Base-by-base conservation (phyloP, 2,329 filamentous ascomycete species). In the Cladosporium sp. region DNA sequence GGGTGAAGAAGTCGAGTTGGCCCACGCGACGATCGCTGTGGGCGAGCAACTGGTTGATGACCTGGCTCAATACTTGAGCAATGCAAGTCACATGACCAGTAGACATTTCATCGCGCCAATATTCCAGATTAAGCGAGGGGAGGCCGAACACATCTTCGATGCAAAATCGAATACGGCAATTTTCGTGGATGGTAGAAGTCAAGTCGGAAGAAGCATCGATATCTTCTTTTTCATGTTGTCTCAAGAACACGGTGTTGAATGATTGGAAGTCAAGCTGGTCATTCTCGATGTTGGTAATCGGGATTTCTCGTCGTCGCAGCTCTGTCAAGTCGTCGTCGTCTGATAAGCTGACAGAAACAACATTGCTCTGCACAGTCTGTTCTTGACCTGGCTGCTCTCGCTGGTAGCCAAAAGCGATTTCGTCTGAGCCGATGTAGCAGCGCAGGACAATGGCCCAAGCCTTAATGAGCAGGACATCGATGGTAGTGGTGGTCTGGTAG, bases 1-100 rank as follows among this genome's bases (percentile, higher is more conserved):
- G 47, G 3, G 47, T 50, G 41, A 50, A 50, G 13, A 29, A 50
- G 34, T 50, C 47, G 20, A 50, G 53, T 12, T 43, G 27, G 20
- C 40, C 40, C 3, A 50, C 12, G 22, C 22, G 32, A 7, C 47
- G 41, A 18, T 36, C 39, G 9, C 42, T 39, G 12, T 18, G 36
- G 22, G 47, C 19, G 37, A 48, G 45, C 11, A 48, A 18, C 24
- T 48, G 45, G 24, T 7, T 36, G 24, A 41, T 48, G 27, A 48
- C 32, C 12, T 48, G 37, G 27, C 45, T 41, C 24, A 48, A 5
- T 12, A 48, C 45, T 34, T 48, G 45, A 34, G 45, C 37, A 24
- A 48, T 48, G n/a, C 45, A 48, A 4, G 45, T 48, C 18, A 48
- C 45, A 8, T 48, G 45, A 3, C 45, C 45, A 6, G 37, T 32